These are phyloP conservation scores for Phytopythium oedochilum DNA, from an alignment of 352 stramenopile species.

Conservation along the genomic window DNA sequence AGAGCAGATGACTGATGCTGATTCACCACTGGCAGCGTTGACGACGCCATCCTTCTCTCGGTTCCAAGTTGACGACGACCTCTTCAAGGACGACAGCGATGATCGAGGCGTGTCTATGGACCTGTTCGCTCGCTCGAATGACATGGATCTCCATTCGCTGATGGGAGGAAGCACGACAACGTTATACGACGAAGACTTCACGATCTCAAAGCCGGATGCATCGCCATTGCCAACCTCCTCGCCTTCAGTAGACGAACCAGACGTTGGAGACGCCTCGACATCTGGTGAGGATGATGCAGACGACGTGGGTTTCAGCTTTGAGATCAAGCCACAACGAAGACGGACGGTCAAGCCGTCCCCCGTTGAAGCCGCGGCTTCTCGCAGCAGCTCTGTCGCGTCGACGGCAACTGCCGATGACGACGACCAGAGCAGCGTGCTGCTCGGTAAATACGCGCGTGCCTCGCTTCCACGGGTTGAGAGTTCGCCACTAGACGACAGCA, in stretches of 20 bases:
- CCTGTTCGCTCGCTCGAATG: slow-evolving; percentile 29
- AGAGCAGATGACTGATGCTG: no score
- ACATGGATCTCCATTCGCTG: slow-evolving; percentile 17
- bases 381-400: slow-evolving; percentile 1
- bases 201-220: not conserved
- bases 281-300: slow-evolving; percentile 10
- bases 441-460: slow-evolving; percentile 21
- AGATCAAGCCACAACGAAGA: slow-evolving; percentile 30
- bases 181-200: not conserved
- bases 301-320: slow-evolving; percentile 46
- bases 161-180: not conserved
- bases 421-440: slow-evolving; percentile 1
- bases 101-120: slow-evolving; percentile 9
- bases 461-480: slow-evolving; percentile 6
- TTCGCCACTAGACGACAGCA: slow-evolving; percentile 14
- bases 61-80: not conserved
- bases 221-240: not conserved
- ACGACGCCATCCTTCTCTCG: not conserved
- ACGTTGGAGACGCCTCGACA: slow-evolving; percentile 7
- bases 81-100: not conserved
- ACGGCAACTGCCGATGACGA: slow-evolving; percentile 14
- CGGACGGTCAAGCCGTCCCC: slow-evolving; percentile 4
- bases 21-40: not conserved
- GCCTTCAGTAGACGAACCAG: not conserved
- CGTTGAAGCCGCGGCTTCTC: not conserved